phyloP scores from a whole-genome alignment of 2,329 filamentous ascomycete genomes.

The Aspergillus sclerotialis region DNA sequence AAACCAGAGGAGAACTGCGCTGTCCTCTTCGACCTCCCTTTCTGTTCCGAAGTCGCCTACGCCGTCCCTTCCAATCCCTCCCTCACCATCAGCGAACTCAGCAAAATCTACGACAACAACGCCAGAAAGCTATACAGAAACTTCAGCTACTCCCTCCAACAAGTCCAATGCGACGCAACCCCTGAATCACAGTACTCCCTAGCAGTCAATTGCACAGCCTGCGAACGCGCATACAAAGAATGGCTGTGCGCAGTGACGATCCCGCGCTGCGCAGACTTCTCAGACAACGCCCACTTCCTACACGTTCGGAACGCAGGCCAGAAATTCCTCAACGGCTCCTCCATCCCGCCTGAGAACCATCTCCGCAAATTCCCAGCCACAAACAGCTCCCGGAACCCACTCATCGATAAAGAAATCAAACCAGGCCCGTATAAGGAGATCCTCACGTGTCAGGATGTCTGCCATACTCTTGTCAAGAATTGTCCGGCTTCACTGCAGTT shows the following conservation, averaged over 20 bases:
- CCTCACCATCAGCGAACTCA: constrained; percentile 55
- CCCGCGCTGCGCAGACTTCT: constrained; percentile 84
- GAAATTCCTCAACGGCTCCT: constrained; percentile 62
- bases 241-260: constrained; percentile 95
- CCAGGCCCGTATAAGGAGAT: constrained; percentile 94
- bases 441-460: constrained; percentile 79
- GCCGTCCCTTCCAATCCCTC: constrained; percentile 78
- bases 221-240: constrained; percentile 72
- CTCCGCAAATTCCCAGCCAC: constrained; percentile 32
- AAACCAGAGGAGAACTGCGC: constrained; percentile 70
- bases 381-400: constrained; percentile 59
- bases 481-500: constrained; percentile 76
- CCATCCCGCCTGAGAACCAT: constrained; percentile 35
- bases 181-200: constrained; percentile 73
- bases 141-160: constrained; percentile 74
- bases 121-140: constrained; percentile 63
- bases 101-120: constrained; percentile 69
- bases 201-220: constrained; percentile 67
- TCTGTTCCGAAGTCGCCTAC: constrained; percentile 84
- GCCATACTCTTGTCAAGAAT: constrained; percentile 75
- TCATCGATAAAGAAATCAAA: constrained; percentile 63
- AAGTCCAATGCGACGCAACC: constrained; percentile 76
- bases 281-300: constrained; percentile 48
- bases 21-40: constrained; percentile 76
- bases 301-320: constrained; percentile 66